A percentile compares a stretch with the other conserved stretches of the same genome.
These are phyloP conservation scores for Ceratobasidium papillatum DNA, from an alignment of 1,284 basidiomycete genomes.

Conservation along the genomic window DNA sequence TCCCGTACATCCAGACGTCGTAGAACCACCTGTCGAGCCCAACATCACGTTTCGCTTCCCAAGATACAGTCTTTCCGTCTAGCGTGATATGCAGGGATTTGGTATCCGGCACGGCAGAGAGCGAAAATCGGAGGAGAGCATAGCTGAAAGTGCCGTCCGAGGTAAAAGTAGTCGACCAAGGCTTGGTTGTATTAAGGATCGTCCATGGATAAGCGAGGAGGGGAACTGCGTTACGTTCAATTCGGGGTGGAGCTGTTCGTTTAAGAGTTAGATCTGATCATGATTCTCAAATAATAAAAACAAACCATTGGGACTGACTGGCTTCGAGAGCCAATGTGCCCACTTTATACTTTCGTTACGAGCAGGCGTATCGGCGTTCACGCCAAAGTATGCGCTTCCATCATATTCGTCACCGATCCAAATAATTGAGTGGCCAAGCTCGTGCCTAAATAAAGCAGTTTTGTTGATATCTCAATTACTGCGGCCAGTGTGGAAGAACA, in stretches of 20 bases:
- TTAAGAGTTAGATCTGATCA: background rate
- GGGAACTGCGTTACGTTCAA: conserved; percentile 79
- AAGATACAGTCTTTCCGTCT: conserved; percentile 67
- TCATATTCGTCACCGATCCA: conserved; percentile 87
- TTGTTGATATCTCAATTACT: too few species aligned
- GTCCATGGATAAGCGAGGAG: conserved; percentile 80
- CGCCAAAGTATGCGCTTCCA: conserved; percentile 80
- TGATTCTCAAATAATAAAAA: conserved; percentile 28
- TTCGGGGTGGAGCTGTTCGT: conserved; percentile 49
- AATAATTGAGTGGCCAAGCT: conserved; percentile 84
- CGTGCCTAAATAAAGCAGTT: conserved; percentile 57
- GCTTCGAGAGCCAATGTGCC: conserved; percentile 73
- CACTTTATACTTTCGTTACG: conserved; percentile 62
- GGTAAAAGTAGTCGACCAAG: conserved; percentile 69
- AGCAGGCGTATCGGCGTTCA: conserved; percentile 65
- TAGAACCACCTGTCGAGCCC: conserved; percentile 79
- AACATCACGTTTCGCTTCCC: conserved; percentile 64
- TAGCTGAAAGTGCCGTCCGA: conserved; percentile 72
- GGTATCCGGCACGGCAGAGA: conserved; percentile 73
- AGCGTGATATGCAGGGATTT: conserved; percentile 67
- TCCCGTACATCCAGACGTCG: conserved; percentile 57
- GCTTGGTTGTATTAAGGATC: conserved; percentile 65
- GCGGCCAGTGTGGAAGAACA: background rate
- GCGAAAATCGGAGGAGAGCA: conserved; percentile 74
- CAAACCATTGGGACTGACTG: conserved; percentile 46